Conservation (phyloP, 2,329 filamentous ascomycete species). For the Trichoderma sp. region DNA sequence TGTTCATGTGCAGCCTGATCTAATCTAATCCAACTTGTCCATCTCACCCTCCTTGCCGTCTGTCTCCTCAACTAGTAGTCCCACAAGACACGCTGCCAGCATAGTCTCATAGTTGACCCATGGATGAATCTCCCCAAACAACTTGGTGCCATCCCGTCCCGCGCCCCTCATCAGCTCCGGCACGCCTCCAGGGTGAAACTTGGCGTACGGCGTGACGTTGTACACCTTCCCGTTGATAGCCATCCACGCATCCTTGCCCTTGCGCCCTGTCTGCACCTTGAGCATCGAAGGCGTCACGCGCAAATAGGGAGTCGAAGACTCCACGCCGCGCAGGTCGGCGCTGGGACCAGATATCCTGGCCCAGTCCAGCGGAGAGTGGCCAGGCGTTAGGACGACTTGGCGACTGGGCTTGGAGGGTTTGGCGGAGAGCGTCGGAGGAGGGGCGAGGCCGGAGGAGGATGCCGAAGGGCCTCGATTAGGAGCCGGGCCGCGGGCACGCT, state of each 20-base stretch:
- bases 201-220: constrained; percentile 84
- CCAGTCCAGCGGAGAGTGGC: constrained; percentile 96
- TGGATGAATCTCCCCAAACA: constrained; percentile 66
- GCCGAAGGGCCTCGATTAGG: constrained; percentile 39
- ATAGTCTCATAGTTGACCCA: constrained; percentile 74
- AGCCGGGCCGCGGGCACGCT: constrained; percentile 44
- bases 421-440: constrained; percentile 52
- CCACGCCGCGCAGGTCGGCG: constrained; percentile 64
- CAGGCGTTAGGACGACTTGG: constrained; percentile 80
- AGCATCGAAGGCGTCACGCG: constrained; percentile 82
- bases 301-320: constrained; percentile 53
- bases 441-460: constrained; percentile 47
- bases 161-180: constrained; percentile 66
- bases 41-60: constrained; percentile 42
- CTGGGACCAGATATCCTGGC: constrained; percentile 68
- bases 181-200: constrained; percentile 86
- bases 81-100: constrained; percentile 61
- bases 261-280: constrained; percentile 73
- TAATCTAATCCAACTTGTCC: constrained; percentile 59
- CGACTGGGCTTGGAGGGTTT: constrained; percentile 56
- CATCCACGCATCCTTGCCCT: constrained; percentile 86
- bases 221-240: constrained; percentile 88
- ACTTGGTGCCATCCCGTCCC: constrained; percentile 57
- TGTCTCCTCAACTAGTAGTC: constrained; percentile 59
- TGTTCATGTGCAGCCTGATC: background rate